Base-by-base conservation (phyloP, 2,329 filamentous ascomycete genomes). In the Aureobasidium lini region DNA sequence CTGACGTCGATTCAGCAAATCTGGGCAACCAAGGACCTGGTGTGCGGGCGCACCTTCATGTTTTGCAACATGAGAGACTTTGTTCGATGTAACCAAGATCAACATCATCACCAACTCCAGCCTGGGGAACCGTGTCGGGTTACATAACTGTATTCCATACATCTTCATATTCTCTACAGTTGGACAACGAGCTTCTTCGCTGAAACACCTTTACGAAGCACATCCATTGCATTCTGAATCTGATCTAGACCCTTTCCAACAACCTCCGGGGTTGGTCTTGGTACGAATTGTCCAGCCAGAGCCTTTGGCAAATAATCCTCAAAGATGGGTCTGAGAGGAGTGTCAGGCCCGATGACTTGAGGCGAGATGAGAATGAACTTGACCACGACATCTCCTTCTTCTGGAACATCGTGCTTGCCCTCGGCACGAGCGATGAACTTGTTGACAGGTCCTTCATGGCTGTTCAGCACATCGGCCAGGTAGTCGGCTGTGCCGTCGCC, bases 201-300 rank as follows among this genome's bases (percentile, higher is more conserved):
- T 0, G 58, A 62, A 18, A 66, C 63, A 16, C 65, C 63, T n/a
- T 60, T 62, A 18, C 15, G 39, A 28, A 54, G n/a, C 7, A 36
- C n/a, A 16, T 65, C 64, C 7, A 62, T 13, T 16, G 60, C 66
- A 8, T 60, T 60, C 52, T 68, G 63, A 4, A 66, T 7, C 6
- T 39, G 32, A 31, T 66, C 64, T 13, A 68, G 53, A 0, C 66
- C 67, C 39, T 63, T 60, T 3, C 64, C 66, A 9, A 64, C 56
- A 5, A 68, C 61, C 42, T 63, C 40, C 9, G 66, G 44, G 11
- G 53, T 49, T 23, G 62, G 71, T 6, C 70, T 66, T 40, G 66
- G 61, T 59, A 66, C 63, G 59, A 72, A 68, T 49, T 71, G 70
- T 16, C 66, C 61, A 16, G 65, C 70, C 60, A 77, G 57, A 1